These are phyloP conservation scores for Fraxinus floribunda DNA, from an alignment of 305 asterid species.

Conservation along the genomic window DNA sequence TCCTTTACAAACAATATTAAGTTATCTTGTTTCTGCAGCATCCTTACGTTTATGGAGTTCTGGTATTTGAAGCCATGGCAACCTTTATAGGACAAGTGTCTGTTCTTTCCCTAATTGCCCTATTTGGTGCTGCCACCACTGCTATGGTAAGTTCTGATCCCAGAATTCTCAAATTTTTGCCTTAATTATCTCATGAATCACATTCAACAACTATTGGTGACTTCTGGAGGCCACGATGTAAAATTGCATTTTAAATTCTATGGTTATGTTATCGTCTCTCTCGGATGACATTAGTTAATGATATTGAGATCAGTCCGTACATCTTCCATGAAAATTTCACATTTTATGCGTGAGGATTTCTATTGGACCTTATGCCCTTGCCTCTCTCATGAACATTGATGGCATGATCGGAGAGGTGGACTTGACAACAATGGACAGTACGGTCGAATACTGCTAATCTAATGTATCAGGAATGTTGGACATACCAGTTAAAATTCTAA, in stretches of 20 bases:
- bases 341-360: background rate
- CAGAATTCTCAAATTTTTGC: background rate
- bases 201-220: background rate
- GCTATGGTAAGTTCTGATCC: conserved; percentile 54
- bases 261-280: background rate
- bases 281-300: background rate
- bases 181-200: background rate
- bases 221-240: background rate
- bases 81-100: conserved; percentile 74
- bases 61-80: conserved; percentile 81
- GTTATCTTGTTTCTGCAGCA: conserved; percentile 45
- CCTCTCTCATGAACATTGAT: background rate
- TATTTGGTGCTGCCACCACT: conserved; percentile 61
- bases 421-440: background rate
- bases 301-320: background rate
- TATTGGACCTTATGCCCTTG: background rate
- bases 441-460: background rate
- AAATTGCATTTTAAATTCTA: background rate
- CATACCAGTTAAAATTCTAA: background rate
- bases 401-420: background rate
- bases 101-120: conserved; percentile 71
- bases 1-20: background rate
- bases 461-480: background rate
- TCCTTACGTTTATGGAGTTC: conserved; percentile 71
- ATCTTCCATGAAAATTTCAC: background rate